A percentile compares a stretch with the other conserved stretches of the same genome.
Conservation (phyloP, 192 early-diverging fungal species). For the Rhizophagus clarus region DNA sequence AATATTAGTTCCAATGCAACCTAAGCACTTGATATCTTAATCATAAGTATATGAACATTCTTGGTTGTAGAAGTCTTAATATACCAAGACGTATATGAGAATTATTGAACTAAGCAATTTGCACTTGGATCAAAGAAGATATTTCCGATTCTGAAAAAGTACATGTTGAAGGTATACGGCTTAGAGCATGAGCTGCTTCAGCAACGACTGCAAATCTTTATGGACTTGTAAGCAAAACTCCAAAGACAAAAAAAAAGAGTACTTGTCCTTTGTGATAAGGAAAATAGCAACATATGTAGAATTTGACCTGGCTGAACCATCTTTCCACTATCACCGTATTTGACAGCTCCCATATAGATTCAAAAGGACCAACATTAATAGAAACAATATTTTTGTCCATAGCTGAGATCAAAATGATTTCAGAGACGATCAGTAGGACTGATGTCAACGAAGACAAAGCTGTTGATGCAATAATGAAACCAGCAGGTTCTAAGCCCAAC, state of each 20-base stretch:
- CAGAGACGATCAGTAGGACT: neutral
- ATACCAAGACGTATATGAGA: constrained; percentile 10
- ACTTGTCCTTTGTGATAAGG: neutral
- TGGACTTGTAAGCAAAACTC: constrained; percentile 4
- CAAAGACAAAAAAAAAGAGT: constrained; percentile 13
- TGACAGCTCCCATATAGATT: constrained; percentile 10
- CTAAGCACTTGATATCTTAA: constrained; percentile 2
- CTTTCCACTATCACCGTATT: constrained; percentile 11
- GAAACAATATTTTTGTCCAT: constrained; percentile 18
- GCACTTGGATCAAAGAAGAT: neutral
- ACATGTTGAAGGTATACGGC: neutral
- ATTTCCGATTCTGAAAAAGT: neutral
- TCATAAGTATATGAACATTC: constrained; percentile 20
- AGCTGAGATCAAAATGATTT: constrained; percentile 17
- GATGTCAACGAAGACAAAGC: constrained; percentile 2
- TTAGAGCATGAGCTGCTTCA: neutral
- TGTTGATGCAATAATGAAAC: constrained; percentile 7
- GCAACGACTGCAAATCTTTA: constrained; percentile 24
- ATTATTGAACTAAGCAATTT: constrained; percentile 15
- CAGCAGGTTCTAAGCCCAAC: neutral
- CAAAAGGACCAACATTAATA: neutral
- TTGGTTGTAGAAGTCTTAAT: constrained; percentile 1
- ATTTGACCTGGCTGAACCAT: constrained; percentile 17
- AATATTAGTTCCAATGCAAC: neutral
- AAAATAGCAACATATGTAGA: neutral